phyloP scores from a whole-genome alignment of 345 rosid genomes.

The Cochlearia excelsa region DNA sequence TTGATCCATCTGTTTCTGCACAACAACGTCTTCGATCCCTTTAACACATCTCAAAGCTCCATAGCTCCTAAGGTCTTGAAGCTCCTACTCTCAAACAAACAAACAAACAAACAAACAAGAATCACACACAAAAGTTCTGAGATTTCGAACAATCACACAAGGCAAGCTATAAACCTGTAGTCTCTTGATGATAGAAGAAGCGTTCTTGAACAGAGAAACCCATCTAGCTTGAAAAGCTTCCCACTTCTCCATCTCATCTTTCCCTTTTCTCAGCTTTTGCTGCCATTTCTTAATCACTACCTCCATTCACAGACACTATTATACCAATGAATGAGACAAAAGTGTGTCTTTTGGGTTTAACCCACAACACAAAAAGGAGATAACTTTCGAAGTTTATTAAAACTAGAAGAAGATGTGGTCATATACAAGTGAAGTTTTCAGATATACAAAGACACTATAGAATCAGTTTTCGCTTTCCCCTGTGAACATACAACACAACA shows the following conservation, averaged over 20 bases:
- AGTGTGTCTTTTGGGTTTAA: conserved; percentile 10
- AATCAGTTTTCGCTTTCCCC: too few species aligned
- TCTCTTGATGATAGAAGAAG: conserved; percentile 66
- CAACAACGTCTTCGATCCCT: conserved; percentile 54
- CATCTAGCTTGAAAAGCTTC: conserved; percentile 60
- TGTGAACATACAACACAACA: too few species aligned
- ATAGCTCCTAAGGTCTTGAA: conserved; percentile 51
- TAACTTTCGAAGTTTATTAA: too few species aligned
- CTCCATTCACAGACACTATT: conserved; percentile 49
- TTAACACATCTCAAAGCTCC: conserved; percentile 50
- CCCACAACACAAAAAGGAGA: conserved; percentile 1
- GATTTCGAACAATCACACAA: neutral
- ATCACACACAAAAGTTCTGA: conserved; percentile 11
- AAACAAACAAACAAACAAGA: neutral
- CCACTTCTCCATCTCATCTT: conserved; percentile 68
- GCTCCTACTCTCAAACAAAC: conserved; percentile 35
- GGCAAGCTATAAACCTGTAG: conserved; percentile 42
- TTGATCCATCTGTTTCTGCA: conserved; percentile 70
- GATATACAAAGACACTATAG: too few species aligned
- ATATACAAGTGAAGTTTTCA: too few species aligned
- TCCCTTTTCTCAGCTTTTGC: conserved; percentile 54
- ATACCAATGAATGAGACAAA: conserved; percentile 19
- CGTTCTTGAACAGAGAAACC: conserved; percentile 56
- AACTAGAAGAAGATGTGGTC: too few species aligned
- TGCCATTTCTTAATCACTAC: conserved; percentile 61